These are phyloP conservation scores for Camelina sativa DNA, from an alignment of 345 rosid genomes.

Conservation along the genomic window DNA sequence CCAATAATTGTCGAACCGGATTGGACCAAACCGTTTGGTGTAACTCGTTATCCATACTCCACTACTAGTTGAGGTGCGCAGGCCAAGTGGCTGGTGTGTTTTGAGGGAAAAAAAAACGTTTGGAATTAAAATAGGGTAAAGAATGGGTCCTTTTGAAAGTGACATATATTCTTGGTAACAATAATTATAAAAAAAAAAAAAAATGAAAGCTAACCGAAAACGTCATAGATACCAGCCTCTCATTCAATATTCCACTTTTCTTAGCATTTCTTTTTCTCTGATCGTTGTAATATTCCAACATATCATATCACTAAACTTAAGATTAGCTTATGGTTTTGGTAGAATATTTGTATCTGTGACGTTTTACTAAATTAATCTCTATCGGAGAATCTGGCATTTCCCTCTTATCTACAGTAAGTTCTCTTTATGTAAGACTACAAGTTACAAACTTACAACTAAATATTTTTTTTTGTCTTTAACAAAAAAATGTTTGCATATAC, in stretches of 20 bases:
- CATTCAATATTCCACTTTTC: background rate
- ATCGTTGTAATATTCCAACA: background rate
- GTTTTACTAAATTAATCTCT: too few species aligned
- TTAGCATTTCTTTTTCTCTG: too few species aligned
- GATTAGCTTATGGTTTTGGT: background rate
- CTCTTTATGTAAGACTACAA: background rate
- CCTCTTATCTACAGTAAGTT: background rate
- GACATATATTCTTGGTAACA: background rate
- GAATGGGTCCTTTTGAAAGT: constrained; percentile 7
- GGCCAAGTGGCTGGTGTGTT: background rate
- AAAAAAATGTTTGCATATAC: too few species aligned
- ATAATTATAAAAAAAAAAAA: background rate
- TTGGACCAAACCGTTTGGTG: background rate
- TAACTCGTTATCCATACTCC: background rate
- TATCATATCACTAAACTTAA: background rate
- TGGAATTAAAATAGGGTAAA: background rate
- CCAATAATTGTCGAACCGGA: background rate
- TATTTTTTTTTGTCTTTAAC: too few species aligned
- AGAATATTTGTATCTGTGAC: background rate
- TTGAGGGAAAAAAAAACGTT: background rate
- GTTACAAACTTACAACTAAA: background rate
- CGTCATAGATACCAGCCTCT: background rate
- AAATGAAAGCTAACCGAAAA: background rate
- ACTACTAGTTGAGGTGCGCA: background rate
- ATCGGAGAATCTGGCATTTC: background rate